Percentiles rank a stretch among this genome's conserved stretches.
Evolutionary conservation across 495 filamentous ascomycete species (phyloP).

Genomic region (Penicillium parvum): DNA sequence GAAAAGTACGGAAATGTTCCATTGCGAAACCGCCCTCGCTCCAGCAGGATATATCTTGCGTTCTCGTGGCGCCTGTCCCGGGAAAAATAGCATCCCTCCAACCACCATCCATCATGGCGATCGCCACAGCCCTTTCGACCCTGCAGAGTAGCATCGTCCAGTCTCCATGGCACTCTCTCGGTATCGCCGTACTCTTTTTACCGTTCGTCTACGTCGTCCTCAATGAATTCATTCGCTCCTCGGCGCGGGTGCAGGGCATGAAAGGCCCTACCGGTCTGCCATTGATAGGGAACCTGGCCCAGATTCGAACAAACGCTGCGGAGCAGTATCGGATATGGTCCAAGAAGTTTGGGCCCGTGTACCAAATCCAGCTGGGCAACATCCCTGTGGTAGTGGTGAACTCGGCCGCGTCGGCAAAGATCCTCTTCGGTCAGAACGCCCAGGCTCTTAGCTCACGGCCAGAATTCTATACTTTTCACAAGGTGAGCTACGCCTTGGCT

Average conservation of each 20-base stretch:
- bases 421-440: constrained; percentile 55
- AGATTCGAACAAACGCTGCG: constrained; percentile 56
- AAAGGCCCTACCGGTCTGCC: constrained; percentile 53
- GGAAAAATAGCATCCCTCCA: background rate
- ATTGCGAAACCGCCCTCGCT: too few species aligned
- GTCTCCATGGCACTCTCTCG: constrained; percentile 27
- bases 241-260: constrained; percentile 47
- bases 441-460: constrained; percentile 56
- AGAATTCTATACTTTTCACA: constrained; percentile 63
- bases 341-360: constrained; percentile 54
- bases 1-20: constrained; percentile 7
- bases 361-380: constrained; percentile 62
- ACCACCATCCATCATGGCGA: constrained; percentile 39
- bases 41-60: background rate
- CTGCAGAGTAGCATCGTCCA: constrained; percentile 20
- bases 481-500: constrained; percentile 32
- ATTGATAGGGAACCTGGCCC: constrained; percentile 58
- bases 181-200: constrained; percentile 20
- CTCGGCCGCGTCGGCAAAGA: constrained; percentile 51
- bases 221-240: constrained; percentile 50
- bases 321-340: constrained; percentile 58
- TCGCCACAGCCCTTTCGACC: constrained; percentile 21
- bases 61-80: background rate
- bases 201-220: constrained; percentile 44
- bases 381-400: constrained; percentile 59